Evolutionary conservation across 78 protist species (phyloP).

Genomic region (Anaeramoeba flamelloides): DNA sequence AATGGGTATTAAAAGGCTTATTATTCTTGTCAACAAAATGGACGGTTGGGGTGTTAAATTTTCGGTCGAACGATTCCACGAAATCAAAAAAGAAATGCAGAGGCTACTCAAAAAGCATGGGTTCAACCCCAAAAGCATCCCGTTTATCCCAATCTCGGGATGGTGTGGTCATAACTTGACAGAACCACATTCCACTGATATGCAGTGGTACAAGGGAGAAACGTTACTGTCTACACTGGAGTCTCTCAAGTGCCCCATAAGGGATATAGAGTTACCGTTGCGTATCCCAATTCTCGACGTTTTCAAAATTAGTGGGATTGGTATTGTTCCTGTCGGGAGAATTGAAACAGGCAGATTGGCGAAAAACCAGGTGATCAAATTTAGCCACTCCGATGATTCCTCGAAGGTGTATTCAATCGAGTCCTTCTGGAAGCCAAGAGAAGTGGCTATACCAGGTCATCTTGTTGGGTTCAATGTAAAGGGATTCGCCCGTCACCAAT

Average conservation of each 20-base stretch:
- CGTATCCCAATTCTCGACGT: slow-evolving; percentile 78
- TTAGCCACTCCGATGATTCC: slow-evolving; percentile 30
- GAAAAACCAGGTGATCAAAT: neutral
- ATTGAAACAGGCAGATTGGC: slow-evolving; percentile 67
- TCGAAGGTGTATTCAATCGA: slow-evolving; percentile 43
- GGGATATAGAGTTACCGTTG: slow-evolving; percentile 71
- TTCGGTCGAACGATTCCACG: slow-evolving; percentile 67
- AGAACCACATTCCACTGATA: slow-evolving; percentile 53
- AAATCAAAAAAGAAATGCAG: slow-evolving; percentile 68
- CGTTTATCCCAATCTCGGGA: slow-evolving; percentile 80
- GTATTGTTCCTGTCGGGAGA: slow-evolving; percentile 84
- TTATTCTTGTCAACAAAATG: slow-evolving; percentile 87
- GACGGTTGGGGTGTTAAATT: slow-evolving; percentile 64
- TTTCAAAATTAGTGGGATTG: slow-evolving; percentile 76
- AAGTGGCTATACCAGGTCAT: neutral
- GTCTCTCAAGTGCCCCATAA: slow-evolving; percentile 21
- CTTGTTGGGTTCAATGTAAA: neutral
- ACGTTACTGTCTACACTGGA: slow-evolving; percentile 63
- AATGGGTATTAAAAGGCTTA: slow-evolving; percentile 83
- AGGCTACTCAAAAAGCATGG: slow-evolving; percentile 36
- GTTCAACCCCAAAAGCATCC: slow-evolving; percentile 39
- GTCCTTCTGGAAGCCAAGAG: neutral
- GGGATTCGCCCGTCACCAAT: neutral
- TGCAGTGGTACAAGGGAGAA: slow-evolving; percentile 70
- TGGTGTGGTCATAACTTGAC: slow-evolving; percentile 90